phyloP scores from a whole-genome alignment of 495 filamentous ascomycete species.

The Neurospora sp. region DNA sequence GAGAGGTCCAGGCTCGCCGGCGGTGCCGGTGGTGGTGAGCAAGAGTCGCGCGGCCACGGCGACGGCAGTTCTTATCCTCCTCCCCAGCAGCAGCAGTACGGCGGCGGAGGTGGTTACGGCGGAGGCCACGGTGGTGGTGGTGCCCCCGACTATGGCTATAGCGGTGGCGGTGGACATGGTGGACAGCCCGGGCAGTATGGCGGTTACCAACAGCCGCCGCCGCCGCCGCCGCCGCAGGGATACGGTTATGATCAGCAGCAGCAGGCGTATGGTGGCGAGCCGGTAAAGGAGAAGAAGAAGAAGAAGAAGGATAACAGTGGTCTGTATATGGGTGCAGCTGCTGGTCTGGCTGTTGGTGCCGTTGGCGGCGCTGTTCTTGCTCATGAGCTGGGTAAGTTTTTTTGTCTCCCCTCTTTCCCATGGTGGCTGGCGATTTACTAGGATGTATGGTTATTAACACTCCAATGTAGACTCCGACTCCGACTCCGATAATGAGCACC shows the following conservation, averaged over 20 bases:
- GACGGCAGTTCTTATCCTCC: not conserved
- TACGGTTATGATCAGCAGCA: constrained; percentile 22
- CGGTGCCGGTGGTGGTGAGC: not conserved
- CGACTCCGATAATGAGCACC: constrained; percentile 16
- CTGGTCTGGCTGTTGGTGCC: constrained; percentile 46
- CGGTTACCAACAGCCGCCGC: constrained; percentile 13
- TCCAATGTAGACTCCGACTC: constrained; percentile 5
- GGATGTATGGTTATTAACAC: not conserved
- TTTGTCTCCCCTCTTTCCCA: not conserved
- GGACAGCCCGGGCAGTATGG: constrained; percentile 6
- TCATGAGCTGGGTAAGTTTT: constrained; percentile 40
- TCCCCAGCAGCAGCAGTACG: not conserved
- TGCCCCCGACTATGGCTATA: not conserved
- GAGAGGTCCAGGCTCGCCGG: constrained; percentile 2
- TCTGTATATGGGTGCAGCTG: constrained; percentile 39
- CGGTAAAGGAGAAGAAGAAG: constrained; percentile 32
- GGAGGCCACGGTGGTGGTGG: constrained; percentile 1
- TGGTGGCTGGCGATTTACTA: not conserved
- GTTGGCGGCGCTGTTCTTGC: constrained; percentile 46
- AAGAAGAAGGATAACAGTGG: constrained; percentile 27
- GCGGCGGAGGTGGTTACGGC: not conserved
- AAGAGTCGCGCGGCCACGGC: constrained; percentile 3
- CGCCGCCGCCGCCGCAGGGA: constrained; percentile 18
- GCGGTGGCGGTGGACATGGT: constrained; percentile 2
- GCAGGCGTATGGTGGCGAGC: constrained; percentile 13